Conservation (phyloP, 2,329 filamentous ascomycete species). For the Fusarium palustre region DNA sequence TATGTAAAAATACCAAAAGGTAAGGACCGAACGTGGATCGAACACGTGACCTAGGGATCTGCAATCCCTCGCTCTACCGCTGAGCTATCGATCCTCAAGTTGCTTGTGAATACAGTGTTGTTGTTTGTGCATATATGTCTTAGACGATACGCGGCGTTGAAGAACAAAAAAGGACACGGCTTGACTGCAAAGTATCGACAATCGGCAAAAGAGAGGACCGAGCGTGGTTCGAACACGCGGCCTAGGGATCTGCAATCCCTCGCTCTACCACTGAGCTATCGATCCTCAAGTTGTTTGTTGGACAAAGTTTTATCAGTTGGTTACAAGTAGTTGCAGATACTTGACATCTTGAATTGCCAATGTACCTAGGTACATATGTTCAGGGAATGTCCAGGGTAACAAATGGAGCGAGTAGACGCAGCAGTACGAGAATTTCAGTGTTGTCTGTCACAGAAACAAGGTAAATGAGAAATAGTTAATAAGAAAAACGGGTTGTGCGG, state of each 20-base stretch:
- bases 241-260: conserved; percentile 43
- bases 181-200: not conserved
- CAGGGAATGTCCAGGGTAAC: conserved; percentile 13
- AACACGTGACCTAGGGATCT: conserved; percentile 42
- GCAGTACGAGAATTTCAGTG: not conserved
- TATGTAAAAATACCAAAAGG: not conserved
- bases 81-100: conserved; percentile 38
- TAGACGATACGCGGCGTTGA: conserved; percentile 12
- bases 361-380: fast-evolving
- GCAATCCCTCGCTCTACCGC: conserved; percentile 42
- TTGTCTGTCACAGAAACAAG: not conserved
- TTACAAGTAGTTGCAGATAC: fast-evolving
- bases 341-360: fast-evolving
- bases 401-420: not conserved
- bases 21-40: conserved; percentile 42
- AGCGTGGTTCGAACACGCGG: conserved; percentile 42
- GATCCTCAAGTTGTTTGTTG: conserved; percentile 15
- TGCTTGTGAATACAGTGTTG: not conserved
- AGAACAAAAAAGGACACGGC: conserved; percentile 25
- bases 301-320: fast-evolving
- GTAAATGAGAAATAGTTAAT: not conserved
- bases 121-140: not conserved
- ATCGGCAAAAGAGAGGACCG: conserved; percentile 33
- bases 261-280: conserved; percentile 44
- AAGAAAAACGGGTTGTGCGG: not conserved